These are phyloP conservation scores for Capsicum pubescens DNA, from an alignment of 257 asterid species.

Conservation along the genomic window DNA sequence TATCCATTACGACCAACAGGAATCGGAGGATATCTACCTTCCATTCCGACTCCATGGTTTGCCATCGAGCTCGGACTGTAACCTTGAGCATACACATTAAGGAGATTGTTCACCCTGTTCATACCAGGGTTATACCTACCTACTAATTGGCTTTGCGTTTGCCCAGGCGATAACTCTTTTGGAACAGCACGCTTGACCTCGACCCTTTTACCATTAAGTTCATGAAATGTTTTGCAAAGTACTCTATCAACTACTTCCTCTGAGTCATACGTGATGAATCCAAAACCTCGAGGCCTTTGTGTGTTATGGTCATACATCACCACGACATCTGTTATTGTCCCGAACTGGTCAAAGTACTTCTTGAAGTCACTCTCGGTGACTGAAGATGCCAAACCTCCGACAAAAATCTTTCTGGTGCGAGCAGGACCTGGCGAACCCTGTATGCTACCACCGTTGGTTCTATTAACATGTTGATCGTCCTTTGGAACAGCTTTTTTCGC, in stretches of 20 bases:
- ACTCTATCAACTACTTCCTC: conserved; percentile 89
- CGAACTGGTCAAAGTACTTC: conserved; percentile 81
- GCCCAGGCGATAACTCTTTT: conserved; percentile 76
- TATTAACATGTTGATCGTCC: conserved; percentile 59
- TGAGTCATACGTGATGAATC: conserved; percentile 77
- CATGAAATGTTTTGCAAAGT: conserved; percentile 73
- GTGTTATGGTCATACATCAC: conserved; percentile 97
- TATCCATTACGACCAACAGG: conserved; percentile 64
- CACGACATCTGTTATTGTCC: conserved; percentile 76
- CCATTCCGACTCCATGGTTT: conserved; percentile 61
- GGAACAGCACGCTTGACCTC: conserved; percentile 90
- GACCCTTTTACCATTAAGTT: conserved; percentile 84
- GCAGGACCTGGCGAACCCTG: conserved; percentile 77
- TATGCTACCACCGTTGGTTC: conserved; percentile 52
- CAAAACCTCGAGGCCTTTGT: conserved; percentile 95
- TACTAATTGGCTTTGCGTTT: conserved; percentile 58
- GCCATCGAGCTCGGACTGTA: conserved; percentile 49
- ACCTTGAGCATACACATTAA: conserved; percentile 58
- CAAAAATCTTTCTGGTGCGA: conserved; percentile 83
- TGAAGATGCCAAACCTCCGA: conserved; percentile 87
- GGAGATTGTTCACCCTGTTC: conserved; percentile 53
- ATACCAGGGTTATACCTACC: conserved; percentile 56
- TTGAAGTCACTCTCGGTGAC: conserved; percentile 85
- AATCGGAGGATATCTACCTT: conserved; percentile 66
- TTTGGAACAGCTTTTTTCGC: conserved; percentile 95